Conservation (phyloP, 768 basidiomycete genomes). For the Phanerodontia chrysosporium region DNA sequence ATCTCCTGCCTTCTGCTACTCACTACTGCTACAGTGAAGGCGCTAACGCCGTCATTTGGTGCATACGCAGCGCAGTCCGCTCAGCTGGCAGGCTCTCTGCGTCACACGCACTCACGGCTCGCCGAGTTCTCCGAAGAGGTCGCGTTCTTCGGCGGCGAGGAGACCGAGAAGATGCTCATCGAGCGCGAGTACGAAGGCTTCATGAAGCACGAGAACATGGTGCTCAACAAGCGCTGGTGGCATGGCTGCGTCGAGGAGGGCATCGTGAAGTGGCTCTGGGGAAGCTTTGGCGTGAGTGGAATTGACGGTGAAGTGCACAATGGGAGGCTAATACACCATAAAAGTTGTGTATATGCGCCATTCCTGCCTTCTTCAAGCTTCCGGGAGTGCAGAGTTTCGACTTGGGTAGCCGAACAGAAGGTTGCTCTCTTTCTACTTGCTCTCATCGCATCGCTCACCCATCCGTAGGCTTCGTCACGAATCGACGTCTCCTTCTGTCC, state of each 20-base stretch:
- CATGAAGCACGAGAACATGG: constrained; percentile 80
- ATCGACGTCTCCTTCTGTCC: constrained; percentile 83
- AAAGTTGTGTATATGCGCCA: constrained; percentile 87
- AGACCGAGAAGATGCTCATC: constrained; percentile 85
- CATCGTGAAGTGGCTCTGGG: constrained; percentile 96
- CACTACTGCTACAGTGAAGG: constrained; percentile 54
- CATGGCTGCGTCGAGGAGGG: constrained; percentile 92
- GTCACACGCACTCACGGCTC: constrained; percentile 88
- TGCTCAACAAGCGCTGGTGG: constrained; percentile 80
- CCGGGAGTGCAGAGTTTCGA: constrained; percentile 66
- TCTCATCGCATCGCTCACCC: not conserved
- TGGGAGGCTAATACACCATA: too few species aligned
- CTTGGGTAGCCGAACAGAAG: constrained; percentile 86
- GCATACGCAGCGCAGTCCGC: constrained; percentile 86
- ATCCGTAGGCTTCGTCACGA: constrained; percentile 81
- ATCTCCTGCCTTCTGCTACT: not conserved
- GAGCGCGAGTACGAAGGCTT: constrained; percentile 85
- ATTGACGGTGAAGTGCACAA: too few species aligned
- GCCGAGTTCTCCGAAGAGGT: constrained; percentile 88
- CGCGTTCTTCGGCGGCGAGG: constrained; percentile 84
- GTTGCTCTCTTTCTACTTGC: not conserved
- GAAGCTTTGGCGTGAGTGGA: constrained; percentile 85
- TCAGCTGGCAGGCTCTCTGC: constrained; percentile 81
- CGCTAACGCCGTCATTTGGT: constrained; percentile 88
- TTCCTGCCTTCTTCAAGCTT: constrained; percentile 88